Evolutionary conservation across 2,329 filamentous ascomycete species (phyloP).

Genomic region (Colletotrichum sp.): DNA sequence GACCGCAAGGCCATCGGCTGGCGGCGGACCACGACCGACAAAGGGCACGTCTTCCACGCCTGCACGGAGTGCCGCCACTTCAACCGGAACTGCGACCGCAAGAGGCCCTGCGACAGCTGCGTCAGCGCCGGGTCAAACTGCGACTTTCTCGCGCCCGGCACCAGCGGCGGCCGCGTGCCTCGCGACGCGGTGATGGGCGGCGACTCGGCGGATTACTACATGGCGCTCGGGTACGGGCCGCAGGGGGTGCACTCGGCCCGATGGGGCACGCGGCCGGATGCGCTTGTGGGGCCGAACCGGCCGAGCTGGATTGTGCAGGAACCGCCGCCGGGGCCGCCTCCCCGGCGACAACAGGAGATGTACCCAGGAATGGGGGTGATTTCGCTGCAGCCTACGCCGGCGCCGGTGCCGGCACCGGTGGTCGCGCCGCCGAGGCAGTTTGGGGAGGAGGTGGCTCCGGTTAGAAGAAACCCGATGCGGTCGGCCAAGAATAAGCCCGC

Average conservation of each 20-base stretch:
- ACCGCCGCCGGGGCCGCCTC: background rate
- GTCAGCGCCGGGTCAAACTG: constrained; percentile 16
- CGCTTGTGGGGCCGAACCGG: constrained; percentile 10
- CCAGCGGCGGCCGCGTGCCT: background rate
- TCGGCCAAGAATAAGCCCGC: background rate
- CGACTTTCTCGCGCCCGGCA: background rate
- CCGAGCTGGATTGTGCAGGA: constrained; percentile 20
- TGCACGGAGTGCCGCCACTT: constrained; percentile 7
- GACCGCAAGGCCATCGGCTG: constrained; percentile 16
- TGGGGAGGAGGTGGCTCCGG: background rate
- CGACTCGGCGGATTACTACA: constrained; percentile 38
- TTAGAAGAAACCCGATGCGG: background rate
- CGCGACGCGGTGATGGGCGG: constrained; percentile 17
- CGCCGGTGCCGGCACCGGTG: background rate
- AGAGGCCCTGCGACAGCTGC: constrained; percentile 43
- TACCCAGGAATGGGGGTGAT: background rate
- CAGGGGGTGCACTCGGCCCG: constrained; percentile 28
- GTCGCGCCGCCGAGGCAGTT: background rate
- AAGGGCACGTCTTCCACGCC: background rate
- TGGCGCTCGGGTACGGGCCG: constrained; percentile 32
- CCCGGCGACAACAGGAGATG: background rate
- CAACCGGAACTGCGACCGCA: constrained; percentile 34
- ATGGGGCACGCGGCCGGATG: background rate
- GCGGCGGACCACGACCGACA: background rate
- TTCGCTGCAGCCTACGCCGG: background rate